Evolutionary conservation across 805 yeast genomes (phyloP).

Genomic region (Candida tammaniensis): DNA sequence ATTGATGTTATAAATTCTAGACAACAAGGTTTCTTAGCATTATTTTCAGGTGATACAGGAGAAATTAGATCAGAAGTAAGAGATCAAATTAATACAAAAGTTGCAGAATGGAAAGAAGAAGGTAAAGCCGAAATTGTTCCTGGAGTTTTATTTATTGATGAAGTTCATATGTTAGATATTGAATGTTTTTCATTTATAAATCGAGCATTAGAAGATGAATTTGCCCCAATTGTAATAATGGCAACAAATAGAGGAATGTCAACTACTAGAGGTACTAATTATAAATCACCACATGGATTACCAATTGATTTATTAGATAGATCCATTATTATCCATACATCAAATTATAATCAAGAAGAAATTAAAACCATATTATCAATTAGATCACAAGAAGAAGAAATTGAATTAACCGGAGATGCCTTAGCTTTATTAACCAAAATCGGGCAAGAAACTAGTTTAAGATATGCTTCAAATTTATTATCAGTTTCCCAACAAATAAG

Average conservation of each 20-base stretch:
- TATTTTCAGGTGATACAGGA: conserved; percentile 95
- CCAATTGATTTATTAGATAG: conserved; percentile 94
- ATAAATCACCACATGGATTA: conserved; percentile 95
- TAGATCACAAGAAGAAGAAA: conserved; percentile 93
- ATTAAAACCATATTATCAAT: conserved; percentile 81
- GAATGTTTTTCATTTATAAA: conserved; percentile 95
- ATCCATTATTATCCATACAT: conserved; percentile 86
- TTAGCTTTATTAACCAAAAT: conserved; percentile 84
- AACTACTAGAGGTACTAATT: conserved; percentile 89
- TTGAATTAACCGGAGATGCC: conserved; percentile 78
- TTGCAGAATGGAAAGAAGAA: conserved; percentile 98
- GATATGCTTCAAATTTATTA: conserved; percentile 90
- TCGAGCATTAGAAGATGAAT: conserved; percentile 93
- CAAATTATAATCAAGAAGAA: conserved; percentile 75
- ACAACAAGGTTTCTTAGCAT: conserved; percentile 95
- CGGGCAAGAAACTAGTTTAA: conserved; percentile 83
- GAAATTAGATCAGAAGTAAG: conserved; percentile 95
- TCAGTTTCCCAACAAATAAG: conserved; percentile 89
- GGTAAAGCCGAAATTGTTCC: conserved; percentile 98
- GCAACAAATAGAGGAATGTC: conserved; percentile 97
- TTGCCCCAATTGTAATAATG: conserved; percentile 96
- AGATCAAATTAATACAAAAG: conserved; percentile 94
- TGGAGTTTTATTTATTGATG: conserved; percentile 96
- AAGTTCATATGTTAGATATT: conserved; percentile 96
- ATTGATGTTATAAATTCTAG: conserved; percentile 96